Percentiles rank a stretch among this genome's conserved stretches.
Evolutionary conservation across 176 grass and related monocot genomes (phyloP).

Genomic region (Saccharum officinarum): DNA sequence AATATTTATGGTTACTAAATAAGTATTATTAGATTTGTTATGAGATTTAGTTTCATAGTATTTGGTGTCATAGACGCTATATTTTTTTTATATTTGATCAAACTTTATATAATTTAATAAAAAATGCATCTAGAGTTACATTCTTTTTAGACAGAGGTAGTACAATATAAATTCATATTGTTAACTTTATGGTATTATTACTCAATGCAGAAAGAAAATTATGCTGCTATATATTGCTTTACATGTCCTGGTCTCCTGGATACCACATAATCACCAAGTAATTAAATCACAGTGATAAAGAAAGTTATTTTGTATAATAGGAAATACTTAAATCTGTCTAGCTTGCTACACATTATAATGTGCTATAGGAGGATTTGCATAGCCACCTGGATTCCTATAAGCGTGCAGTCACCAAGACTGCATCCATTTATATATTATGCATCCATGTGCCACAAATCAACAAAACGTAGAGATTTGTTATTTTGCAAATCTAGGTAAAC

Average conservation of each 20-base stretch:
- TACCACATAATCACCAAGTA: neutral
- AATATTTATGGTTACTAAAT: too few relatives aligned
- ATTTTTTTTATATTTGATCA: too few relatives aligned
- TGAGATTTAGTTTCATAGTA: too few relatives aligned
- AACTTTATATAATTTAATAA: too few relatives aligned
- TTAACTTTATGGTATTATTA: neutral
- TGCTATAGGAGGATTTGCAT: neutral
- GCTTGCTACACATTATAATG: neutral
- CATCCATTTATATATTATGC: neutral
- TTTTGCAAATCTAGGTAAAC: neutral
- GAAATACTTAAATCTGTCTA: neutral
- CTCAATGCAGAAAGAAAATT: too few relatives aligned
- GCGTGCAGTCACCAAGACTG: neutral
- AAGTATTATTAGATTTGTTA: too few relatives aligned
- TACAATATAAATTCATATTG: neutral
- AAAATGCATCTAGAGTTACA: too few relatives aligned
- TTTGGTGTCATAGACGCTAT: too few relatives aligned
- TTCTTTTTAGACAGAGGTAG: too few relatives aligned
- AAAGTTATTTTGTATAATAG: neutral
- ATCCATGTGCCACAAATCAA: neutral
- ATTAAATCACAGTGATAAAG: neutral
- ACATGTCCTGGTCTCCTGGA: too few relatives aligned
- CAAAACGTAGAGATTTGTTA: neutral
- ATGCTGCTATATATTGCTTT: too few relatives aligned
- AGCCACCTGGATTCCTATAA: neutral